These are phyloP conservation scores for Evernia prunastri DNA, from an alignment of 495 filamentous ascomycete genomes.

Conservation along the genomic window DNA sequence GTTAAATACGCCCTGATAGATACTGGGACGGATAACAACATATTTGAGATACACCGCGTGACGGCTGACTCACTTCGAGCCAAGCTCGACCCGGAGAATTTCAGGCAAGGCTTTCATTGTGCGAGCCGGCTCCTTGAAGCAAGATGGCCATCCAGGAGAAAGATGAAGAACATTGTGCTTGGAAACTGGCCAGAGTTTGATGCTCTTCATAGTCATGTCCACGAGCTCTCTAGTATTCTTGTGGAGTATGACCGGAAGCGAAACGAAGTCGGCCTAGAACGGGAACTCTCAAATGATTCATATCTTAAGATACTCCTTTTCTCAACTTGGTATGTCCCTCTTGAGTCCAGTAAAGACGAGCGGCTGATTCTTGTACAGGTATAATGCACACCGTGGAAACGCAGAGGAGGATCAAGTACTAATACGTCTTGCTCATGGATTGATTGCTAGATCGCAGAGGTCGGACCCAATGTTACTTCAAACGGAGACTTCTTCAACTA, in stretches of 20 bases:
- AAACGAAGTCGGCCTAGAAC: neutral
- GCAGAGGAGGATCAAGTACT: neutral
- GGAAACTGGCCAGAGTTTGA: neutral
- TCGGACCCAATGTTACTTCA: neutral
- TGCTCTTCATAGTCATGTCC: neutral
- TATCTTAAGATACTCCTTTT: neutral
- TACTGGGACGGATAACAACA: neutral
- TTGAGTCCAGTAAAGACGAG: neutral
- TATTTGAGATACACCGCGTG: neutral
- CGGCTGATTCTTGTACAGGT: neutral
- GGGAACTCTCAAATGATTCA: neutral
- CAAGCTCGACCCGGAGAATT: neutral
- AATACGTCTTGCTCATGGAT: neutral
- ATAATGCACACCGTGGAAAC: neutral
- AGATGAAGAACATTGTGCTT: neutral
- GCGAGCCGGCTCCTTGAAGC: neutral
- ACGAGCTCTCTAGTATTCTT: neutral
- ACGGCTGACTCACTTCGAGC: neutral
- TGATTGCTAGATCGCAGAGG: slow-evolving; percentile 1
- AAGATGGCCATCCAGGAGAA: neutral
- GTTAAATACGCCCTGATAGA: neutral
- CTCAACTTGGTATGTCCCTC: neutral
- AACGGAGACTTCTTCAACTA: neutral
- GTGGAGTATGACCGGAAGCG: neutral
- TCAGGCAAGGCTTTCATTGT: neutral